These are phyloP conservation scores for Sparassis latifolia DNA, from an alignment of 1,284 basidiomycete species.

Conservation along the genomic window DNA sequence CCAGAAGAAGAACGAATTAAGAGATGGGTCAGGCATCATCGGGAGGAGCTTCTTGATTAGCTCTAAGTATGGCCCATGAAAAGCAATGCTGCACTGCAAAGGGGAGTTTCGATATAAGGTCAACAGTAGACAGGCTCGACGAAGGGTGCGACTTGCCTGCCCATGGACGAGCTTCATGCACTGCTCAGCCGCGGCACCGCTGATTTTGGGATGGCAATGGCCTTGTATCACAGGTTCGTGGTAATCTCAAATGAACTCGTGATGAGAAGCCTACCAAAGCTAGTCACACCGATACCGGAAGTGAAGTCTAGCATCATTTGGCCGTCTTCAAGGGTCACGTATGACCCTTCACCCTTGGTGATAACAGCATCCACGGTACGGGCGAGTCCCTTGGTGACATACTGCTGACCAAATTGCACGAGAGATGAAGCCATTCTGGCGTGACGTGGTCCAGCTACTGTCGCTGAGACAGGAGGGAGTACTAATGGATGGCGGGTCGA, in stretches of 20 bases:
- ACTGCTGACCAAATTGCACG: constrained; percentile 46
- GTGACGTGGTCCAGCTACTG: background rate
- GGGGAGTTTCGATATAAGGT: background rate
- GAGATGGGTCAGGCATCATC: constrained; percentile 78
- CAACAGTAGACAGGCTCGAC: background rate
- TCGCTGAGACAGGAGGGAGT: background rate
- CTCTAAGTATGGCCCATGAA: constrained; percentile 69
- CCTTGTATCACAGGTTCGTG: constrained; percentile 35
- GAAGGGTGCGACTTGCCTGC: constrained; percentile 38
- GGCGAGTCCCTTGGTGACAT: constrained; percentile 68
- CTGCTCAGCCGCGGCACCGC: constrained; percentile 81
- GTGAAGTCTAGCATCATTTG: constrained; percentile 78
- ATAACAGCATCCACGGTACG: constrained; percentile 70
- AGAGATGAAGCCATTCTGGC: constrained; percentile 17
- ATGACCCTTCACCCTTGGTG: constrained; percentile 72
- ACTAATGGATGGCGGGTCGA: background rate
- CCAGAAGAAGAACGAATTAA: constrained; percentile 95
- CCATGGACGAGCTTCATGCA: constrained; percentile 77
- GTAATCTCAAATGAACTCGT: background rate
- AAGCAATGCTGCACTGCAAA: constrained; percentile 69
- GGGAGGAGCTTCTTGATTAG: constrained; percentile 77
- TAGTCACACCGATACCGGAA: constrained; percentile 80
- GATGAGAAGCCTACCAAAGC: constrained; percentile 46
- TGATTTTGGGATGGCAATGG: constrained; percentile 84
- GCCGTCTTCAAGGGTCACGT: constrained; percentile 68